phyloP scores from a whole-genome alignment of 2,329 filamentous ascomycete genomes.

The Mollisiaceae sp. region DNA sequence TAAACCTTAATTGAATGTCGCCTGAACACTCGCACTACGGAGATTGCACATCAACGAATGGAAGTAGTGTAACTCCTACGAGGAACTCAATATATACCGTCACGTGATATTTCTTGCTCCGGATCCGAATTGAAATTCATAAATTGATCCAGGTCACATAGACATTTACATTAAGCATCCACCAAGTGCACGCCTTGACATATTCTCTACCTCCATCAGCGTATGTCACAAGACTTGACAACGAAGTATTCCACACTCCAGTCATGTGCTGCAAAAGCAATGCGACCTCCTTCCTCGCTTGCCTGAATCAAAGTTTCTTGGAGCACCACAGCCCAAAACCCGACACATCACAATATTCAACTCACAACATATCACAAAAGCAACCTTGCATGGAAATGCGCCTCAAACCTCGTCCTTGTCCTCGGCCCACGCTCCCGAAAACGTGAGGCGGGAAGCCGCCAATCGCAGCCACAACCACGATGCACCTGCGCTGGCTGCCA shows the following conservation, averaged over 20 bases:
- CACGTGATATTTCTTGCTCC: not conserved
- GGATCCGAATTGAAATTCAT: not conserved
- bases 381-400: not conserved
- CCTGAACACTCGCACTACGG: not conserved
- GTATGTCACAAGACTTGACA: not conserved
- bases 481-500: not conserved
- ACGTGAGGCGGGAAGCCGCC: not conserved
- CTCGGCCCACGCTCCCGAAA: conserved; percentile 7
- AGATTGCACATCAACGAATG: not conserved
- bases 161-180: not conserved
- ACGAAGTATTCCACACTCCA: not conserved
- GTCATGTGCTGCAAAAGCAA: not conserved
- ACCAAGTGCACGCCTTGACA: not conserved
- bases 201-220: not conserved
- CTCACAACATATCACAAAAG: not conserved
- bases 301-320: not conserved
- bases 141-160: not conserved
- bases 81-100: not conserved
- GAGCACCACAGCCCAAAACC: not conserved
- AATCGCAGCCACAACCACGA: not conserved
- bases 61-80: not conserved
- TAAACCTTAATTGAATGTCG: not conserved
- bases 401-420: not conserved
- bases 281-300: not conserved
- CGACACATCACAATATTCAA: not conserved